Evolutionary conservation across 1,139 yeast genomes (phyloP).

Genomic region (Magnusiomyces starmeri): DNA sequence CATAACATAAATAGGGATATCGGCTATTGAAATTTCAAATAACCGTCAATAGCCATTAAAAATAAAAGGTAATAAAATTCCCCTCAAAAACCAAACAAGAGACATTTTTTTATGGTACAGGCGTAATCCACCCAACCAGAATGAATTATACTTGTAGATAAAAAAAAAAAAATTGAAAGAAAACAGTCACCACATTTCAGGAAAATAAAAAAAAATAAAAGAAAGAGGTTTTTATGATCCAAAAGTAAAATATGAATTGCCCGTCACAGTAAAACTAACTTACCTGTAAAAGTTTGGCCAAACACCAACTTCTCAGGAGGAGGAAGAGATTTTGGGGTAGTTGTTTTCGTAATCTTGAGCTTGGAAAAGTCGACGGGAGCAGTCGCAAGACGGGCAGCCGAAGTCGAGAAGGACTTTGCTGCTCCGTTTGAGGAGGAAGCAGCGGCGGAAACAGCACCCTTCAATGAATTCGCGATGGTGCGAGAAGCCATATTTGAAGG

Average conservation of each 20-base stretch:
- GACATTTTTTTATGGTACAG: no score
- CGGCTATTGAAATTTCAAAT: no score
- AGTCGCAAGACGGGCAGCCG: slow-evolving; percentile 8
- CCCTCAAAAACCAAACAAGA: no score
- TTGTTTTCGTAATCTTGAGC: slow-evolving; percentile 50
- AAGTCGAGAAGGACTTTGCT: slow-evolving; percentile 2
- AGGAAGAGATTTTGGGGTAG: slow-evolving; percentile 54
- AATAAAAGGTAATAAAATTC: no score
- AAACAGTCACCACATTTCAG: not conserved
- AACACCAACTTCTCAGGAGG: slow-evolving; percentile 74
- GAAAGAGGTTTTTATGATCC: not conserved
- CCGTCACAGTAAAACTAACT: no score
- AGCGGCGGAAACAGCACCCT: not conserved
- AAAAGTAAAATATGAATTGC: slow-evolving; percentile 21
- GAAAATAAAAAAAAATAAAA: no score
- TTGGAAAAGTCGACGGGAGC: slow-evolving; percentile 56
- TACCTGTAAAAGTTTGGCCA: slow-evolving; percentile 69
- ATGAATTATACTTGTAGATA: no score
- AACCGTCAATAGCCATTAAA: no score
- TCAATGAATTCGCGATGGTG: not conserved
- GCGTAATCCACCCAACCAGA: no score
- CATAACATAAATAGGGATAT: no score
- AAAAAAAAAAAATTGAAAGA: no score
- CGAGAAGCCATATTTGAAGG: slow-evolving; percentile 1
- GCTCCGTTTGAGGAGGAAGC: not conserved